Percentiles rank a stretch among this genome's conserved stretches.
These are phyloP conservation scores for Pichia gijzeniarum DNA, from an alignment of 805 yeast genomes.

Conservation along the genomic window DNA sequence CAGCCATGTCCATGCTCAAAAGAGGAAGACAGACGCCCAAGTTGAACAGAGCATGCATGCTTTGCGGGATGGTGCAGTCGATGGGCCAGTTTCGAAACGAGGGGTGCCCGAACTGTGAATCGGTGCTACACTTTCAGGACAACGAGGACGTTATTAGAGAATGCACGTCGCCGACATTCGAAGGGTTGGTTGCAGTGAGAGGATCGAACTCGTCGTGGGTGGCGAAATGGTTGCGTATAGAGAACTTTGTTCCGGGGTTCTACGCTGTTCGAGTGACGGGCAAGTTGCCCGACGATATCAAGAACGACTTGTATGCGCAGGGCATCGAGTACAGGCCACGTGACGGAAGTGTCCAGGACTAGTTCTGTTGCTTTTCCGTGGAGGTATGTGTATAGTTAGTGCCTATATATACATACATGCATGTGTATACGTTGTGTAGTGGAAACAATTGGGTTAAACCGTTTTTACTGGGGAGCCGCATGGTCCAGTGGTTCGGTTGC, in stretches of 20 bases:
- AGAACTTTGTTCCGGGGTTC: constrained; percentile 79
- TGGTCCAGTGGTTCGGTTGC: no score
- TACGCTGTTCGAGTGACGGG: constrained; percentile 95
- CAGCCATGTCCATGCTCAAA: constrained; percentile 16
- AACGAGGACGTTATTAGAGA: constrained; percentile 84
- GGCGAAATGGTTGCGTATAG: constrained; percentile 91
- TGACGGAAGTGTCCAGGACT: constrained; percentile 66
- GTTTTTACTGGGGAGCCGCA: no score
- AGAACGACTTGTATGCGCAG: constrained; percentile 62
- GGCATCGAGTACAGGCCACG: constrained; percentile 89
- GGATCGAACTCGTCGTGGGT: constrained; percentile 89
- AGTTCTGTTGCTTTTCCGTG: no score
- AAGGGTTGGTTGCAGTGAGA: constrained; percentile 87
- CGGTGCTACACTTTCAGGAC: constrained; percentile 63
- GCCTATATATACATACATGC: no score
- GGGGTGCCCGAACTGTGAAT: constrained; percentile 97
- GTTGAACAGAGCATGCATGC: constrained; percentile 93
- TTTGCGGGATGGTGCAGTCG: constrained; percentile 89
- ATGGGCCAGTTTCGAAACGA: constrained; percentile 65
- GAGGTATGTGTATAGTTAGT: no score
- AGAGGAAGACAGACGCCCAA: constrained; percentile 39
- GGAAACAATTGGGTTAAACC: no score
- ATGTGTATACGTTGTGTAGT: no score
- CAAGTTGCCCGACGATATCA: constrained; percentile 79
- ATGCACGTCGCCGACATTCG: constrained; percentile 94